These are phyloP conservation scores for Bisporella sp. DNA, from an alignment of 2,329 filamentous ascomycete species.

Conservation along the genomic window DNA sequence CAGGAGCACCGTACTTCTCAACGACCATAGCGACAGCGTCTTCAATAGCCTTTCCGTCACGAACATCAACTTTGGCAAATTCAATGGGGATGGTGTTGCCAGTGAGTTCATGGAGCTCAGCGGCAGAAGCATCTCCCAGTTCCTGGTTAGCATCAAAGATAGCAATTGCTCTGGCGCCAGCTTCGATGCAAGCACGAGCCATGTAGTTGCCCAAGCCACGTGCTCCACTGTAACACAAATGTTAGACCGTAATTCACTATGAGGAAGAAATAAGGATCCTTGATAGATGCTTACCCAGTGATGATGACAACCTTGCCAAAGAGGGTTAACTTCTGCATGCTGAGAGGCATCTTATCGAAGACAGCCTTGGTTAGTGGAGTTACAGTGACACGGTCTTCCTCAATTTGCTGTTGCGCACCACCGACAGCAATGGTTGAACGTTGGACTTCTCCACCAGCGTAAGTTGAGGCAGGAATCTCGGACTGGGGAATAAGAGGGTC, in stretches of 20 bases:
- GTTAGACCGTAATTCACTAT: constrained; percentile 21
- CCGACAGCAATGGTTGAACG: constrained; percentile 20
- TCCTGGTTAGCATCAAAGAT: constrained; percentile 75
- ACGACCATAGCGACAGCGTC: constrained; percentile 61
- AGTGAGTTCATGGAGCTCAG: constrained; percentile 65
- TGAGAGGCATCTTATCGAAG: constrained; percentile 52
- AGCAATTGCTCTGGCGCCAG: constrained; percentile 64
- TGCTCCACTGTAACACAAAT: constrained; percentile 47
- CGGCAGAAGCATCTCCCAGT: constrained; percentile 62
- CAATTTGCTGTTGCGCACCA: constrained; percentile 6
- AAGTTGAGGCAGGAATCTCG: constrained; percentile 19
- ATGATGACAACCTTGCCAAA: constrained; percentile 65
- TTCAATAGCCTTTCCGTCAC: constrained; percentile 62
- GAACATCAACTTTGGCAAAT: constrained; percentile 75
- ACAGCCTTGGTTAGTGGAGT: constrained; percentile 45
- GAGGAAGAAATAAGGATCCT: not conserved
- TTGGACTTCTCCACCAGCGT: constrained; percentile 15
- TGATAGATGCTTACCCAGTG: constrained; percentile 50
- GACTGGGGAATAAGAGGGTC: constrained; percentile 23
- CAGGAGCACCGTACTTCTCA: constrained; percentile 59
- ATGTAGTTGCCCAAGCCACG: constrained; percentile 74
- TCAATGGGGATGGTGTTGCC: constrained; percentile 54
- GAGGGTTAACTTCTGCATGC: constrained; percentile 62
- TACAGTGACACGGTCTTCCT: constrained; percentile 10
- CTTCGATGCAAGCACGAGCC: constrained; percentile 70